Conservation (phyloP, 75 land plant genomes). For the Pseudotsuga menziesii region DNA sequence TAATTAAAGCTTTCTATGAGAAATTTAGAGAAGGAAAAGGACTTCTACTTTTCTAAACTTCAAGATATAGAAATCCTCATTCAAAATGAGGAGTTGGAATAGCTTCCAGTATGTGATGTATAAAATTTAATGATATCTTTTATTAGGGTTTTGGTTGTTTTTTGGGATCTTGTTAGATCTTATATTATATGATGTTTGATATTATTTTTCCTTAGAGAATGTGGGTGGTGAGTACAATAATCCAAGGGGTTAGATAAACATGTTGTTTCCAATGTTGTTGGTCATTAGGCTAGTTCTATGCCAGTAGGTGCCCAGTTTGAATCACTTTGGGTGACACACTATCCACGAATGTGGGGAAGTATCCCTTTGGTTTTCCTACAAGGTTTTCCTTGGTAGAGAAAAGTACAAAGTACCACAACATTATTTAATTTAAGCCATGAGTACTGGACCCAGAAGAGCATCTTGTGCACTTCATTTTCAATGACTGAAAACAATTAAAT, state of each 20-base stretch:
- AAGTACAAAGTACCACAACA: neutral
- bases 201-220: neutral
- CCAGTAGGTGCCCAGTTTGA: too few species aligned
- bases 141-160: neutral
- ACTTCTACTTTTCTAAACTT: conserved; percentile 82
- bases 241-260: too few species aligned
- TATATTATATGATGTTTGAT: neutral
- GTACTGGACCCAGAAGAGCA: neutral
- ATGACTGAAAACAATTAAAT: neutral
- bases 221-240: too few species aligned
- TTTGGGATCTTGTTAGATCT: neutral
- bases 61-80: conserved; percentile 84
- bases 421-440: neutral
- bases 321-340: too few species aligned
- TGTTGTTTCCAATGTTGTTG: too few species aligned
- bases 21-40: conserved; percentile 82
- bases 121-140: neutral
- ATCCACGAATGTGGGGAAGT: too few species aligned
- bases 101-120: conserved; percentile 40
- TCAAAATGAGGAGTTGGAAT: conserved; percentile 57
- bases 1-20: conserved; percentile 68
- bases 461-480: neutral
- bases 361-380: too few species aligned
- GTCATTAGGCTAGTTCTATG: too few species aligned
- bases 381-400: too few species aligned